phyloP scores from a whole-genome alignment of 305 asterid species.

The Fraxinus paxiana region DNA sequence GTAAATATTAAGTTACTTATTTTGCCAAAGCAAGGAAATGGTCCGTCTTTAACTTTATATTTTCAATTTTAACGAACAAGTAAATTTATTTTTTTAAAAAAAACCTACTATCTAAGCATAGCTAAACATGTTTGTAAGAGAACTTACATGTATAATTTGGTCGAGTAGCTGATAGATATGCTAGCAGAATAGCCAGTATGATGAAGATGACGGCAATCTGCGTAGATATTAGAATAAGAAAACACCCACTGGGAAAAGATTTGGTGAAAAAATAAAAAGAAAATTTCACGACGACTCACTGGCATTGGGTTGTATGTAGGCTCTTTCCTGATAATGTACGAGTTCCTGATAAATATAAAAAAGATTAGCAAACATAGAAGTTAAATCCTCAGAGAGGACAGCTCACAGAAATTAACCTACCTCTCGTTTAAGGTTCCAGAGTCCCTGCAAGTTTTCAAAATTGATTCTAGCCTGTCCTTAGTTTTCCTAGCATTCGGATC shows the following conservation, averaged over 20 bases:
- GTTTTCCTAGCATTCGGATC: slow-evolving; percentile 15
- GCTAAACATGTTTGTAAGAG: not conserved
- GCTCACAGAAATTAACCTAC: not conserved
- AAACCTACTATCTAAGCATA: not conserved
- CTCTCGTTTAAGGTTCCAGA: slow-evolving; percentile 15
- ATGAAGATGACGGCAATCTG: slow-evolving; percentile 62
- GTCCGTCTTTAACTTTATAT: not conserved
- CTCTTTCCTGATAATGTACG: slow-evolving; percentile 28
- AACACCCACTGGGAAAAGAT: slow-evolving; percentile 1
- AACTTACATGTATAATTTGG: slow-evolving; percentile 45
- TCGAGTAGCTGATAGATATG: slow-evolving; percentile 46
- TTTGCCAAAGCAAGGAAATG: not conserved
- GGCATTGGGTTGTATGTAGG: slow-evolving; percentile 25
- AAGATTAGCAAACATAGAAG: slow-evolving; percentile 3
- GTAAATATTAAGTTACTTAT: not conserved
- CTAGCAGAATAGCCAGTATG: slow-evolving; percentile 59
- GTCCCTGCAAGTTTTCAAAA: slow-evolving; percentile 15
- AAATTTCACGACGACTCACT: slow-evolving; percentile 25
- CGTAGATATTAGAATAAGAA: slow-evolving; percentile 28
- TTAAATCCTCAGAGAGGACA: not conserved
- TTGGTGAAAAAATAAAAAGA: not conserved
- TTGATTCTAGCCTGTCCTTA: slow-evolving; percentile 6
- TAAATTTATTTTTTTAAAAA: not conserved
- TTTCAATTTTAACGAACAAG: not conserved
- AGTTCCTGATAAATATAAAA: slow-evolving; percentile 33